Percentiles rank a stretch among this genome's conserved stretches.
Evolutionary conservation across 768 basidiomycete genomes (phyloP).

Genomic region (Holtermanniella nyarrowii): DNA sequence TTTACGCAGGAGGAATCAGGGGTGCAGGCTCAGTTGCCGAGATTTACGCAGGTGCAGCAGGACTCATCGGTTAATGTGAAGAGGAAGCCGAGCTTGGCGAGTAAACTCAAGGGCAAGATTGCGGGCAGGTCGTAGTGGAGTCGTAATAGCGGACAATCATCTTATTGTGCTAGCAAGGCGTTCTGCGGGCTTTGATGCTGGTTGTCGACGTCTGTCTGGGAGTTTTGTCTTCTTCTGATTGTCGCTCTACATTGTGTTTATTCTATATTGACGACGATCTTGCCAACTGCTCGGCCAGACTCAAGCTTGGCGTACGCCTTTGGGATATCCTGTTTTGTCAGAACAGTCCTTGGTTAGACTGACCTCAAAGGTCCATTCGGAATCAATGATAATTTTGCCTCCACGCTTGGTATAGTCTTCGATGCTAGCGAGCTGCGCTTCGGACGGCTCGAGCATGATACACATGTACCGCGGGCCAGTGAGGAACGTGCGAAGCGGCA

Average conservation of each 20-base stretch:
- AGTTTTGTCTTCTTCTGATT: too few species aligned
- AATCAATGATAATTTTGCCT: conserved; percentile 16
- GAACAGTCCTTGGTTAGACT: neutral
- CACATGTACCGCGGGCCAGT: conserved; percentile 13
- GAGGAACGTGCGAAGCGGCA: conserved; percentile 9
- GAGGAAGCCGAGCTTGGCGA: neutral
- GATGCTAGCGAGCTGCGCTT: conserved; percentile 13
- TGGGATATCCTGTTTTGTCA: conserved; percentile 43
- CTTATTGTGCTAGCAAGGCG: too few species aligned
- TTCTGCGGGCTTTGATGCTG: too few species aligned
- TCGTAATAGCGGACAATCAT: neutral
- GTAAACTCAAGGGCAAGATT: neutral
- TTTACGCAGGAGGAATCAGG: conserved; percentile 10
- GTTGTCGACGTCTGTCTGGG: too few species aligned
- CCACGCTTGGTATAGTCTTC: conserved; percentile 11
- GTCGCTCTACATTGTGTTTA: too few species aligned
- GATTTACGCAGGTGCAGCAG: neutral
- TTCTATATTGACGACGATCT: conserved; percentile 49
- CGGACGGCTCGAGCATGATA: conserved; percentile 9
- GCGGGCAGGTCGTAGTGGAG: neutral
- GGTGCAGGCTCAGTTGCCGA: neutral
- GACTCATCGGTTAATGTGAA: neutral
- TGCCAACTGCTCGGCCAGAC: conserved; percentile 53
- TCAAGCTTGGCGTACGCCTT: conserved; percentile 56
- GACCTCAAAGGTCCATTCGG: conserved; percentile 10